Evolutionary conservation across 306 rosid species (phyloP), one percentile per base, ranked within the genome.

Genomic region (Vachellia collinsii): DNA sequence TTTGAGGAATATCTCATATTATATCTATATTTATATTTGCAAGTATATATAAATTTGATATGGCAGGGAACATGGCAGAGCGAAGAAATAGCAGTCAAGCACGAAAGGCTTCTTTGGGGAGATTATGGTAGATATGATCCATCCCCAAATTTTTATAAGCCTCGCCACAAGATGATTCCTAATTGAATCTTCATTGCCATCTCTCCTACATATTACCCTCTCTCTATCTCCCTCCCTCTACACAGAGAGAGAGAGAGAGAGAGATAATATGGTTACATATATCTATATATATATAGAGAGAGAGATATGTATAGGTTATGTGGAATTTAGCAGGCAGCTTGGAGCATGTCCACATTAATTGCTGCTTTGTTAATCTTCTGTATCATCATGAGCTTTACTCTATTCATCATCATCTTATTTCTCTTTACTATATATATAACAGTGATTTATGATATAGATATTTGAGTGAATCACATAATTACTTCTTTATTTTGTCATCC

Each of bases 71-170:
- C 78, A 20, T 8, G 19, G 62, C 51, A 51, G 53, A 73, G 78
- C 37, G 85, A 86, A 71, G 81, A 79, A n/a, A 78, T 43, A 7
- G 74, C n/a, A 10, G n/a, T 36, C 3, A 87, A 87, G 69, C 88
- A 88, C 67, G 93, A 87, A 70, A 92, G 97, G 87, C 79, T 92
- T 37, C 84, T 92, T 9, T 81, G 72, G 87, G 88, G 36, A 77
- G 97, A 92, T 75, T 92, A 92, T 72, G 97, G 93, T 77, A 84
- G 83, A 76, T 92, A 88, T 39, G 90, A 92, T 80, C 97, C 97
- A 50, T 13, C 97, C 5, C 94, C 97, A 54, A 77, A 88, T 59
- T 81, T 92, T 73, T 87, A 87, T 53, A 88, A 86, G 83, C 97
- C 97, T 84, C 94, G 89, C 80, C 86, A 70, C 92, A 92, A 92